A percentile compares a stretch with the other conserved stretches of the same genome.
Conservation (phyloP, 352 stramenopile species). For the Phytopythium cucurbitacearum region DNA sequence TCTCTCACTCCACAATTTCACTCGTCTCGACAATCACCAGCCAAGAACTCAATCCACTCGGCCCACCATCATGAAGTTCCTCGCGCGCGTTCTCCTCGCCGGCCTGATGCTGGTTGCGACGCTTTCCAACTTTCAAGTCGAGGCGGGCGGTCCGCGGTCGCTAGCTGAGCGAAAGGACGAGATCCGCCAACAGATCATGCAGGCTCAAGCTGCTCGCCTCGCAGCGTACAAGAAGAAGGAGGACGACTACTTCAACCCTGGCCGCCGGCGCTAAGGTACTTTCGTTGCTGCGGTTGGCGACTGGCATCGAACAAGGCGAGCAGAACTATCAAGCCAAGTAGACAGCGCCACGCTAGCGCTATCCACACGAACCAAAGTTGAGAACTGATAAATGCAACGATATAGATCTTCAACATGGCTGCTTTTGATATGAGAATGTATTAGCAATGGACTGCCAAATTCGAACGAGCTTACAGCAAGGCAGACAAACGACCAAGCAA, state of each 20-base stretch:
- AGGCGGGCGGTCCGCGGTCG: conserved; percentile 8
- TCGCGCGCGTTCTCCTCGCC: conserved; percentile 9
- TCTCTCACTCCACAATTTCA: neutral
- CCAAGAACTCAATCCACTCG: neutral
- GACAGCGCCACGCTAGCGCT: too few species aligned
- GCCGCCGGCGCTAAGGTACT: neutral
- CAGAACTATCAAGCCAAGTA: too few species aligned
- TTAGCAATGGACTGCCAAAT: too few species aligned
- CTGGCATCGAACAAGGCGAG: too few species aligned
- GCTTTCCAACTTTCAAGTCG: neutral
- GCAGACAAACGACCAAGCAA: too few species aligned
- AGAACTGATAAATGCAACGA: too few species aligned
- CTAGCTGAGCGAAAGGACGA: conserved; percentile 13
- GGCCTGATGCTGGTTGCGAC: conserved; percentile 9
- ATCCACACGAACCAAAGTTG: too few species aligned
- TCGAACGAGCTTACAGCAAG: too few species aligned
- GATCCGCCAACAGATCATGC: conserved; percentile 15
- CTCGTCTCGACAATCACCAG: neutral
- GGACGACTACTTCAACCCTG: conserved; percentile 17
- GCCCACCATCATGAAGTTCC: conserved; percentile 1
- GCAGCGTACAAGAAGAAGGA: conserved; percentile 17
- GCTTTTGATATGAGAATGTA: too few species aligned
- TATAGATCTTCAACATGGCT: too few species aligned
- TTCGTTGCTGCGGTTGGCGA: neutral
- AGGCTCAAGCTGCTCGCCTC: conserved; percentile 12